Conservation (phyloP, 164 flowering plant genomes). For the Echeveria elegans region DNA sequence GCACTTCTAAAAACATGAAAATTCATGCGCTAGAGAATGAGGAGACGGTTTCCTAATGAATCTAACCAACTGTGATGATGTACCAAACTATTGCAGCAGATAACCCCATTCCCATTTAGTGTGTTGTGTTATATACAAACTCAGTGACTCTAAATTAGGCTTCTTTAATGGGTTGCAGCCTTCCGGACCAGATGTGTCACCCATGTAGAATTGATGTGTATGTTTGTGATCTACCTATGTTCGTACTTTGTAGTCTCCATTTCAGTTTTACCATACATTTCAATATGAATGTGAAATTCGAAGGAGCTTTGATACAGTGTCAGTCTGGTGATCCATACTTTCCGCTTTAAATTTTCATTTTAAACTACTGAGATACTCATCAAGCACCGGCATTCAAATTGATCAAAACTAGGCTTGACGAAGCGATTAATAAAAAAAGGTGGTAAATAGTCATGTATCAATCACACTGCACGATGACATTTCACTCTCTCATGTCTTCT, state of each 20-base stretch:
- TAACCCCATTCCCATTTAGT: neutral
- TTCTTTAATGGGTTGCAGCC: neutral
- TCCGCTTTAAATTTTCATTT: too few species aligned
- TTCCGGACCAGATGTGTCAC: neutral
- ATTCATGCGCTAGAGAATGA: slow-evolving; percentile 5
- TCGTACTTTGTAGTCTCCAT: too few species aligned
- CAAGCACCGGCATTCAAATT: too few species aligned
- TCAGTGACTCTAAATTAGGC: neutral
- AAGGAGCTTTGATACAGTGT: too few species aligned
- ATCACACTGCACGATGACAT: too few species aligned
- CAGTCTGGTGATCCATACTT: too few species aligned
- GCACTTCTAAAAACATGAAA: slow-evolving; percentile 17
- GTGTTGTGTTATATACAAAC: neutral
- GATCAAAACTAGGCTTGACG: too few species aligned
- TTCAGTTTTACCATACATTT: too few species aligned
- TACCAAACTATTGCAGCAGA: neutral
- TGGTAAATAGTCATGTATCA: too few species aligned
- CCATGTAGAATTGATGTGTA: neutral
- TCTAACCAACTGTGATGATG: neutral
- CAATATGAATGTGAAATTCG: neutral
- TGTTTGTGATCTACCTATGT: neutral
- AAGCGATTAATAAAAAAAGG: too few species aligned
- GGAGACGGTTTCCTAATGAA: neutral
- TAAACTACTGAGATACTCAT: too few species aligned
- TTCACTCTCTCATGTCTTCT: neutral